A percentile compares a stretch with the other conserved stretches of the same genome.
Conservation (phyloP, 768 basidiomycete species). For the Gymnopilus dilepis region DNA sequence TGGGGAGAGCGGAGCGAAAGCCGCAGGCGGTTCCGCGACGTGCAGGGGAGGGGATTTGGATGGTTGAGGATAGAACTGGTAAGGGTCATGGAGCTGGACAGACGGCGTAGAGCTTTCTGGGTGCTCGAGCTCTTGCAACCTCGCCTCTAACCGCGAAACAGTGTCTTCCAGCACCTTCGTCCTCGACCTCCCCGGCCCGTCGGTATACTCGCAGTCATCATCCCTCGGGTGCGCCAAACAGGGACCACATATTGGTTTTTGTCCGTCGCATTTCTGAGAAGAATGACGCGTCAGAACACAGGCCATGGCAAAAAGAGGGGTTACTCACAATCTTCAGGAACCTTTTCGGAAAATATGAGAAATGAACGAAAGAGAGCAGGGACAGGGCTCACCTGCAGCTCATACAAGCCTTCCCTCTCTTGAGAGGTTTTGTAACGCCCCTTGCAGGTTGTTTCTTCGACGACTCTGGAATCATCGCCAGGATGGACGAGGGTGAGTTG, state of each 20-base stretch:
- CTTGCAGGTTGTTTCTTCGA: slow-evolving; percentile 36
- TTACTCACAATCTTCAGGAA: slow-evolving; percentile 55
- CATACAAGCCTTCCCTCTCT: slow-evolving; percentile 60
- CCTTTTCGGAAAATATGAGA: slow-evolving; percentile 31
- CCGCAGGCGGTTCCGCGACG: slow-evolving; percentile 36
- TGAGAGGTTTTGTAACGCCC: slow-evolving; percentile 47
- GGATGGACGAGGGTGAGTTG: slow-evolving; percentile 29
- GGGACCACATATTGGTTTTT: slow-evolving; percentile 66
- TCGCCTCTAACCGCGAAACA: slow-evolving; percentile 57
- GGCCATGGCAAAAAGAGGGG: neutral
- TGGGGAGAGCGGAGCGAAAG: slow-evolving; percentile 40
- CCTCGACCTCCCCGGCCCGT: slow-evolving; percentile 63
- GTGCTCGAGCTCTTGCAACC: slow-evolving; percentile 62
- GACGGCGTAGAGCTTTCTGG: slow-evolving; percentile 52
- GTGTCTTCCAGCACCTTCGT: slow-evolving; percentile 67
- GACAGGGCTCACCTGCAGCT: slow-evolving; percentile 49
- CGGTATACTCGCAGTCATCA: slow-evolving; percentile 76
- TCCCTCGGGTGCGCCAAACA: slow-evolving; percentile 63
- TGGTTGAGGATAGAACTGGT: slow-evolving; percentile 38
- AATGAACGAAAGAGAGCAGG: slow-evolving; percentile 2
- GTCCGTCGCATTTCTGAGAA: slow-evolving; percentile 66
- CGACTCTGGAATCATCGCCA: slow-evolving; percentile 46
- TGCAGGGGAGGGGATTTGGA: slow-evolving; percentile 41
- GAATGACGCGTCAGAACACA: slow-evolving; percentile 8
- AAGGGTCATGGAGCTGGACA: slow-evolving; percentile 58